Conservation (phyloP, 208 protist species). For the Trypanosoma theileri region DNA sequence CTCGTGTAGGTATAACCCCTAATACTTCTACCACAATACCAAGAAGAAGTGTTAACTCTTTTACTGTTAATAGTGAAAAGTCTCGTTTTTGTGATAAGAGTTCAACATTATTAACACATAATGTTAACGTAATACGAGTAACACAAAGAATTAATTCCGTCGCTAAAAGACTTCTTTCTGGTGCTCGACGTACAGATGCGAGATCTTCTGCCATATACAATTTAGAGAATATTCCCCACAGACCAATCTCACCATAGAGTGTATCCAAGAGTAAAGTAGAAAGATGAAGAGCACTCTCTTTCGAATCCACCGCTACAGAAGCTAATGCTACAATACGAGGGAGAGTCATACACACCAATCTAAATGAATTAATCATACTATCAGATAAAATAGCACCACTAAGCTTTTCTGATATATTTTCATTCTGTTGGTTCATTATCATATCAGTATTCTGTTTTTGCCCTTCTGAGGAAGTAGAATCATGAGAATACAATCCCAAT, state of each 20-base stretch:
- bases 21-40: slow-evolving; percentile 22
- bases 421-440: background rate
- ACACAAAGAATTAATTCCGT: slow-evolving; percentile 12
- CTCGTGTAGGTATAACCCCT: slow-evolving; percentile 3
- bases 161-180: slow-evolving; percentile 5
- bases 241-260: slow-evolving; percentile 14
- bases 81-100: slow-evolving; percentile 2
- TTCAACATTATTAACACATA: slow-evolving; percentile 1
- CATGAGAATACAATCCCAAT: slow-evolving; percentile 33
- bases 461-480: background rate
- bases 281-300: slow-evolving; percentile 20
- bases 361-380: slow-evolving; percentile 17
- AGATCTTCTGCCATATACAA: slow-evolving; percentile 5
- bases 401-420: background rate
- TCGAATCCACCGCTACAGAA: slow-evolving; percentile 12
- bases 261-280: slow-evolving; percentile 16
- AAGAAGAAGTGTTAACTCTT: slow-evolving; percentile 31
- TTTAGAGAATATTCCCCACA: slow-evolving; percentile 25
- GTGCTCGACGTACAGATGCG: background rate
- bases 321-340: slow-evolving; percentile 19
- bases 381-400: slow-evolving; percentile 12
- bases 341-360: slow-evolving; percentile 21
- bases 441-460: background rate
- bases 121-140: slow-evolving; percentile 10
- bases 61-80: slow-evolving; percentile 8